Percentiles rank a stretch among this genome's conserved stretches.
phyloP scores from a whole-genome alignment of 768 basidiomycete genomes.

The Goffeauzyma gilvescens region DNA sequence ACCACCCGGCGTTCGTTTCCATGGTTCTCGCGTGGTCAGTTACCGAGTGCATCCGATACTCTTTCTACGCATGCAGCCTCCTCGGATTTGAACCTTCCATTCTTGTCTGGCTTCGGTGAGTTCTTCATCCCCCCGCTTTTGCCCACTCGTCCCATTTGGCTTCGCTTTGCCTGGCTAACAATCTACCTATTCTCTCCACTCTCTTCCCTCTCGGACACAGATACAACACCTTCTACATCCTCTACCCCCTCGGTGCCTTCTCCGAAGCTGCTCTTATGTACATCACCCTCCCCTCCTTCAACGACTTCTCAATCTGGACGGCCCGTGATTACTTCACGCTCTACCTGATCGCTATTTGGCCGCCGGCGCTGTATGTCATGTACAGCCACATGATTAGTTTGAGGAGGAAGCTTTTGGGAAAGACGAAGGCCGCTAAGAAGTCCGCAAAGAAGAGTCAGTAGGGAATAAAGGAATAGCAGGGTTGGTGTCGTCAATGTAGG shows the following conservation, averaged over 20 bases:
- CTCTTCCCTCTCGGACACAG: conserved; percentile 33
- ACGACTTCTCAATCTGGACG: conserved; percentile 7
- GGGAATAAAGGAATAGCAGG: not conserved
- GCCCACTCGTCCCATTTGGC: not conserved
- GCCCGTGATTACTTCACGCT: conserved; percentile 1
- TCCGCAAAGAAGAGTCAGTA: conserved; percentile 10
- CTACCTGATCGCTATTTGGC: conserved; percentile 58
- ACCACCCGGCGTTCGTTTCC: conserved; percentile 61
- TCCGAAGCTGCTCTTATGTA: conserved; percentile 75
- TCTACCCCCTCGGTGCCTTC: conserved; percentile 83
- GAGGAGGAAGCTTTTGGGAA: conserved; percentile 41
- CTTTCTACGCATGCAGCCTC: conserved; percentile 59
- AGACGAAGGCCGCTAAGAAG: conserved; percentile 4
- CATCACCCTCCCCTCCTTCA: conserved; percentile 45
- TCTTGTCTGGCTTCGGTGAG: conserved; percentile 33
- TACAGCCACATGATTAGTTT: conserved; percentile 46
- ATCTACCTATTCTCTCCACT: not conserved
- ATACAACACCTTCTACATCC: conserved; percentile 78
- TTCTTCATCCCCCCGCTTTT: not conserved
- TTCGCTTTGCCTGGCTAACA: no score
- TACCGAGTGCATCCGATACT: conserved; percentile 80
- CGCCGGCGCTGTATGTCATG: conserved; percentile 39
- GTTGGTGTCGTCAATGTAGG: no score
- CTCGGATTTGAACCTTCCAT: conserved; percentile 38
- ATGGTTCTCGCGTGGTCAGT: conserved; percentile 87